phyloP scores from a whole-genome alignment of 2,329 filamentous ascomycete genomes.

The Aspergillus sp. region DNA sequence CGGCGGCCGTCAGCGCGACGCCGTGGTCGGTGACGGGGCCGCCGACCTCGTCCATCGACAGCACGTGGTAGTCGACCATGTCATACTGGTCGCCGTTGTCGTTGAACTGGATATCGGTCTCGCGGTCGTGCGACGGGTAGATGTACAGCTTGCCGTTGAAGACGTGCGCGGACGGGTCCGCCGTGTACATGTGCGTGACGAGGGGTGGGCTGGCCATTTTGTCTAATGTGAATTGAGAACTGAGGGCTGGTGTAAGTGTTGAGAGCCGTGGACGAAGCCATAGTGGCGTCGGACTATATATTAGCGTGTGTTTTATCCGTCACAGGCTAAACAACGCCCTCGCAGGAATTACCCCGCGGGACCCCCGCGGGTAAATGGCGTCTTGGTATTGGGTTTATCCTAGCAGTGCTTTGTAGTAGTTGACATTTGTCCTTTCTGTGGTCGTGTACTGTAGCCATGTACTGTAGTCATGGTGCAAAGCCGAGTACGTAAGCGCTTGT shows the following conservation, averaged over 20 bases:
- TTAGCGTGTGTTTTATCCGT: background rate
- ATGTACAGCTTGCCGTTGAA: conserved; percentile 74
- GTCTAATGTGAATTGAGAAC: background rate
- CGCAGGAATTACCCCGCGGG: background rate
- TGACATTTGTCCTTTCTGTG: too few species aligned
- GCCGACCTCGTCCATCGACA: conserved; percentile 58
- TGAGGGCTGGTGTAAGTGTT: background rate
- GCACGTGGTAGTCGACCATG: conserved; percentile 81
- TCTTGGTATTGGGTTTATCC: too few species aligned
- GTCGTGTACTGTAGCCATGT: too few species aligned
- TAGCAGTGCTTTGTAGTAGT: too few species aligned
- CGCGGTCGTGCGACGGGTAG: conserved; percentile 77
- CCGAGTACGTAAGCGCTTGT: too few species aligned
- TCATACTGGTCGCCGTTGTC: conserved; percentile 85
- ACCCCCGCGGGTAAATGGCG: background rate
- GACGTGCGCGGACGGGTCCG: conserved; percentile 76
- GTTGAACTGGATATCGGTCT: conserved; percentile 71
- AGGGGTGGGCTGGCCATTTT: conserved; percentile 49
- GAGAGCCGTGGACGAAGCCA: background rate
- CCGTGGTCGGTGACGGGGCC: conserved; percentile 69
- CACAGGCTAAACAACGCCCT: background rate
- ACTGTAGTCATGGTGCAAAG: too few species aligned
- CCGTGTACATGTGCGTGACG: conserved; percentile 73
- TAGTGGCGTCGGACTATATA: background rate
- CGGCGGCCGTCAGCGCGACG: conserved; percentile 60